Percentiles rank a stretch among this genome's conserved stretches.
Conservation (phyloP, 345 rosid genomes). For the Eucalyptus curtisii region DNA sequence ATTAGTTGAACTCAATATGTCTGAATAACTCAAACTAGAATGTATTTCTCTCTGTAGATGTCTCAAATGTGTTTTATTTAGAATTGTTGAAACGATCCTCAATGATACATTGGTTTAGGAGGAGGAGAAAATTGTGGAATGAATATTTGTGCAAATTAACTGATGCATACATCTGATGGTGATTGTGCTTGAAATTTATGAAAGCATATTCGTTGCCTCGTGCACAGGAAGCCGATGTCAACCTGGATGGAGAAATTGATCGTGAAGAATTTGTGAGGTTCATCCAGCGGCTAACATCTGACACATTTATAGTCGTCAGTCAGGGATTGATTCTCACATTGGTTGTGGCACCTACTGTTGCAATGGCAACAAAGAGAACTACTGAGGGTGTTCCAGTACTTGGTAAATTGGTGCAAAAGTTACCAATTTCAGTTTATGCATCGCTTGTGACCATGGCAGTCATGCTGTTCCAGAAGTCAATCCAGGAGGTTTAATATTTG, state of each 20-base stretch:
- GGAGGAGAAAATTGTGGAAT: not conserved
- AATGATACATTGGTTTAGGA: not conserved
- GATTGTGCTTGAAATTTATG: not conserved
- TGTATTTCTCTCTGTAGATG: not conserved
- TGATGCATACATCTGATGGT: not conserved
- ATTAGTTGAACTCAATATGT: not conserved
- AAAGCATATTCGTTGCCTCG: not conserved
- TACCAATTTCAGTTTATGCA: slow-evolving; percentile 73
- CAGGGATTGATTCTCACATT: slow-evolving; percentile 70
- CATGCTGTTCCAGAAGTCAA: slow-evolving; percentile 41
- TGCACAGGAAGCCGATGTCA: slow-evolving; percentile 53
- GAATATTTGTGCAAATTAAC: not conserved
- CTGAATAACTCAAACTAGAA: not conserved
- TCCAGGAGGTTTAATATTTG: not conserved
- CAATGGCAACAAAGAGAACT: slow-evolving; percentile 72
- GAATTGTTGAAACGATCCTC: not conserved
- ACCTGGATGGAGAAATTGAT: slow-evolving; percentile 68
- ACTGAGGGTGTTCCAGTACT: slow-evolving; percentile 86
- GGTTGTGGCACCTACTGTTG: slow-evolving; percentile 87
- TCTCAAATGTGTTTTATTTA: not conserved
- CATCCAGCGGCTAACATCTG: slow-evolving; percentile 42
- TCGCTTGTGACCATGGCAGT: slow-evolving; percentile 75
- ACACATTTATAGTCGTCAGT: slow-evolving; percentile 54
- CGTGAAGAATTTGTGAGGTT: slow-evolving; percentile 74
- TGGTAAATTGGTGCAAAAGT: slow-evolving; percentile 71